A percentile compares a stretch with the other conserved stretches of the same genome.
Evolutionary conservation across 2,329 filamentous ascomycete species (phyloP).

Genomic region (Paecilomyces niveus): DNA sequence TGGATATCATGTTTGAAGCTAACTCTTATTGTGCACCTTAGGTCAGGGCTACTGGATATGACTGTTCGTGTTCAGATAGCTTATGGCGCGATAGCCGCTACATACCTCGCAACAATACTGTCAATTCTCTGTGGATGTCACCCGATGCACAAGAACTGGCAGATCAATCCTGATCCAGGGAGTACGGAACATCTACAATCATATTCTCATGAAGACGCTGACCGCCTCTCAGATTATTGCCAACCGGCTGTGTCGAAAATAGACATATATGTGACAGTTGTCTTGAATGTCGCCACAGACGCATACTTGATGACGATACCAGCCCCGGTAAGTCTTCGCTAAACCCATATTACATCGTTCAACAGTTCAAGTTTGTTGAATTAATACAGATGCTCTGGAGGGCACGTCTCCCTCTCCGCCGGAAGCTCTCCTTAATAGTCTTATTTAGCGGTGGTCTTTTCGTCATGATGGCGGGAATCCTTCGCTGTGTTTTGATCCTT

Average conservation of each 20-base stretch:
- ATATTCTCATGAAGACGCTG: slow-evolving; percentile 1
- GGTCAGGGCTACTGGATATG: slow-evolving; percentile 34
- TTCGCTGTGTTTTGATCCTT: slow-evolving; percentile 48
- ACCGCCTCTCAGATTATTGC: slow-evolving; percentile 32
- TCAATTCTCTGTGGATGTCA: slow-evolving; percentile 48
- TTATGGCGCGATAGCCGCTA: slow-evolving; percentile 42
- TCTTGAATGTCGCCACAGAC: slow-evolving; percentile 50
- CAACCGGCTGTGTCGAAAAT: slow-evolving; percentile 46
- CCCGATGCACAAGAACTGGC: slow-evolving; percentile 51
- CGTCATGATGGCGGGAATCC: slow-evolving; percentile 48
- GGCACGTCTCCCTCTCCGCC: slow-evolving; percentile 42
- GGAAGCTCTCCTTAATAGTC: slow-evolving; percentile 47
- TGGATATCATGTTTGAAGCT: neutral
- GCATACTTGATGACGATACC: slow-evolving; percentile 55
- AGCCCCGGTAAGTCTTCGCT: neutral
- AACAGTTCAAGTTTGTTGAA: neutral
- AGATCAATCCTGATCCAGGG: slow-evolving; percentile 53
- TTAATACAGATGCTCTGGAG: slow-evolving; percentile 45
- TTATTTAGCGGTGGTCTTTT: slow-evolving; percentile 52
- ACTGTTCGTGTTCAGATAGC: slow-evolving; percentile 43
- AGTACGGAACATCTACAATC: slow-evolving; percentile 30
- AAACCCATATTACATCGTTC: slow-evolving; percentile 17
- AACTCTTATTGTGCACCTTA: slow-evolving; percentile 10
- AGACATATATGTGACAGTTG: slow-evolving; percentile 46
- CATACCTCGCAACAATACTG: slow-evolving; percentile 44